Conservation (phyloP, 164 flowering plant genomes). For the Macadamia integrifolia region DNA sequence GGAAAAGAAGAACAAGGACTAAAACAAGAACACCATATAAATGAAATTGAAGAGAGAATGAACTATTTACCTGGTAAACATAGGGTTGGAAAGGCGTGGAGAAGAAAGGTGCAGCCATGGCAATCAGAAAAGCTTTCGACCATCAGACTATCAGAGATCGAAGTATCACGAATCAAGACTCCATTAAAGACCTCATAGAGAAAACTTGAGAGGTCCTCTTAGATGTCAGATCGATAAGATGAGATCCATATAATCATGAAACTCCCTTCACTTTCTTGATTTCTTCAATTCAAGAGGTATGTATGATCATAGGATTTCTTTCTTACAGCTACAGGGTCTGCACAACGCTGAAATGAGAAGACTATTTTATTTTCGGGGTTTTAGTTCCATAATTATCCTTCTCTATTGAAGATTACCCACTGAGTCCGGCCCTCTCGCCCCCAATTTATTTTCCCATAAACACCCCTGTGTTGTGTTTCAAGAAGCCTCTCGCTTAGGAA, state of each 20-base stretch:
- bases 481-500: too few species aligned
- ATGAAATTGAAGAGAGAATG: neutral
- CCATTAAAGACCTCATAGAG: neutral
- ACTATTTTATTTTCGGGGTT: too few species aligned
- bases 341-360: too few species aligned
- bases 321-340: too few species aligned
- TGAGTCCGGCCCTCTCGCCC: too few species aligned
- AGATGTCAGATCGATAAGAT: neutral
- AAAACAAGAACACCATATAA: neutral
- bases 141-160: neutral
- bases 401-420: too few species aligned
- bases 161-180: neutral
- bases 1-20: neutral
- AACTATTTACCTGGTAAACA: conserved; percentile 50
- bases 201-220: neutral
- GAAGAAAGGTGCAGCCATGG: conserved; percentile 77
- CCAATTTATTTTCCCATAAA: too few species aligned
- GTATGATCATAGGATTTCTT: too few species aligned
- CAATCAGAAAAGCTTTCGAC: conserved; percentile 1
- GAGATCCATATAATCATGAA: neutral
- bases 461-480: too few species aligned
- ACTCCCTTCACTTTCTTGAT: neutral
- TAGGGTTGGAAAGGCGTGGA: conserved; percentile 68
- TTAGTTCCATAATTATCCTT: too few species aligned
- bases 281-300: neutral